Base-by-base conservation (phyloP, 495 filamentous ascomycete genomes). In the Wilcoxina mikolae region DNA sequence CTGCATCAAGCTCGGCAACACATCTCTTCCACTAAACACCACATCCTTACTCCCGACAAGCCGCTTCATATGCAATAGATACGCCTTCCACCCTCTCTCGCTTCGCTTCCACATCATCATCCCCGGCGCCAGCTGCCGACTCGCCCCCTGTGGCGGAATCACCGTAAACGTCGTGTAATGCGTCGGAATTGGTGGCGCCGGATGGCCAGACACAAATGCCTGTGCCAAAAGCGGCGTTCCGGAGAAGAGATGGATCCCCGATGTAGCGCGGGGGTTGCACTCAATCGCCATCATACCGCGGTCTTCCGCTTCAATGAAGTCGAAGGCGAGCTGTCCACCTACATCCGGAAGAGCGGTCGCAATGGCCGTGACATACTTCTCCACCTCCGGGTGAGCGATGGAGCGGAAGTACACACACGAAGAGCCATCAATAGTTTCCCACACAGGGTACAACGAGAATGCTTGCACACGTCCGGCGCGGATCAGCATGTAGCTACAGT, bases 251-350 rank as follows among this genome's bases (percentile, higher is more conserved):
- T 67, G 64, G 28, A 67, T 64, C 17, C 64, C 64, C 1, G 46
- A 54, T 3, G 64, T 67, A 2, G 64, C 64, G 5, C 64, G 54
- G 1, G 64, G 64, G 33, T 67, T 67, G 35, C 64, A 67, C 27
- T 67, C 64, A 27, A 67, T 65, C 10, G 59, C 58, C 1, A 67
- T 33, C 0, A 67, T 38, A 0, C 54, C 38, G 3, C 25, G 9
- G 3, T 47, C 47, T 3, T 41, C 18, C 0, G 60, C 60, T 33
- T 64, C 60, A 5, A 67, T 42, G 12, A 67, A 58, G 45, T 67
- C 64, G 50, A 67, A 43, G 4, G 64, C 64, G 0, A 67, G 20
- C 55, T 67, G 64, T 2, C 50, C 53, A 0, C 17, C 28, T 3
- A 51, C 29, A 2, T 17, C 11, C 0, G 50, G 53, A 4, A 67